Conservation (phyloP, 2,329 filamentous ascomycete genomes). For the Rhinocladiella similis region DNA sequence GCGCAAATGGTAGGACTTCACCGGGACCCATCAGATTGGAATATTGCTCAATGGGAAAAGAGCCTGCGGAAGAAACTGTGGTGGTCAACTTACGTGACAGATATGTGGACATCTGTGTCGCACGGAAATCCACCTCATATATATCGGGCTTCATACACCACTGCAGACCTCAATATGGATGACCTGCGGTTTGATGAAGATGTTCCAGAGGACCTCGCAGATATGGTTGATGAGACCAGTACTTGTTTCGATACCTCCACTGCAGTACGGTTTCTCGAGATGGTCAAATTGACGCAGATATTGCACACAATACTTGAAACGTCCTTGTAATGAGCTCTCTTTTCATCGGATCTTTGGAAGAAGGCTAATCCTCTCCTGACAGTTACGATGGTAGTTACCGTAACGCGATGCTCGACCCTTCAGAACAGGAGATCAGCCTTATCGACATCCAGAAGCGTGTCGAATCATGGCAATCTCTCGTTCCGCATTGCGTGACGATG, state of each 20-base stretch:
- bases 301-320: constrained; percentile 21
- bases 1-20: constrained; percentile 51
- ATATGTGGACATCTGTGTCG: constrained; percentile 49
- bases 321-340: constrained; percentile 11
- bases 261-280: constrained; percentile 41
- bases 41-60: constrained; percentile 43
- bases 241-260: constrained; percentile 36
- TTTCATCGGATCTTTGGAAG: too few species aligned
- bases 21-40: constrained; percentile 45
- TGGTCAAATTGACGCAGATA: constrained; percentile 22
- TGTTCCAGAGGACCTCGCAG: constrained; percentile 36
- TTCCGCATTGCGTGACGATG: constrained; percentile 28
- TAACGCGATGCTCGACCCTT: constrained; percentile 5
- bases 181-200: constrained; percentile 48
- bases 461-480: constrained; percentile 25
- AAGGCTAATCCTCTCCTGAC: constrained; percentile 1
- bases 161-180: constrained; percentile 41
- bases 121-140: constrained; percentile 52
- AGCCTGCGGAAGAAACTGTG: constrained; percentile 46
- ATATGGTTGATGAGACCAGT: constrained; percentile 39
- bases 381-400: constrained; percentile 16
- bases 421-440: constrained; percentile 15
- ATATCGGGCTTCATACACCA: constrained; percentile 43
- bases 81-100: constrained; percentile 47
- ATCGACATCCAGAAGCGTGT: constrained; percentile 19